Evolutionary conservation across 257 asterid genomes (phyloP), one percentile per base, ranked within the genome.

Genomic region (Solanum etuberosum): DNA sequence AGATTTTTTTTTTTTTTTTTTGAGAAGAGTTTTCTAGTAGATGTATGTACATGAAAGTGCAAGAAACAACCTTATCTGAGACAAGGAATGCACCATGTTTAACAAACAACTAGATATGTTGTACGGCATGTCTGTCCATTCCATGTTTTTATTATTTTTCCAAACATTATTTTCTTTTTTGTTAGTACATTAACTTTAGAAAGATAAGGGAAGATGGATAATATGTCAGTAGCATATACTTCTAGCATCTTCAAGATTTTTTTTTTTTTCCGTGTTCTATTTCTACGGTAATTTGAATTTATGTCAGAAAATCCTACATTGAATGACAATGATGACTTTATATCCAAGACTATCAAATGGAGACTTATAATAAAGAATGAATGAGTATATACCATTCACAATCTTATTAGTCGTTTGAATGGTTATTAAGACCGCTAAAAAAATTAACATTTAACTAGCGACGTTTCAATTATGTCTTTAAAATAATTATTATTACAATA

Each of bases 141-240:
- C 84, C 68, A 27, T 80, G 67, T 46, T 80, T 78, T 6, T 80
- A 78, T 25, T 71, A 35, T 73, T 73, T 77, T 29, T 18, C 1
- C 14, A 6, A 1, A 42, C 1, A n/a, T 46, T 25, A 13, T 77
- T 42, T 78, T 15, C 2, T 15, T 25, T 76, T 40, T 38, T 43
- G 21, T 46, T 46, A 42, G 29, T 80, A 46, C 68, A 46, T 80
- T 29, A 46, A 80, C 29, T 37, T 1, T 80, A 16, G 85, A 63
- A 80, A 80, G 85, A 46, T 46, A 80, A 80, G 65, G 10, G 67
- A 80, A 80, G 85, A 29, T 76, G 59, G 83, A 78, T 46, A 80
- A 46, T 80, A 46, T 80, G 68, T 80, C 85, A 80, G 68, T 46
- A 80, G 20, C 42, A 80, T 80, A 29, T 46, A 80, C 68, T 46